These are phyloP conservation scores for Anthracocystis setariae DNA, from an alignment of 1,284 basidiomycete genomes.

Conservation along the genomic window DNA sequence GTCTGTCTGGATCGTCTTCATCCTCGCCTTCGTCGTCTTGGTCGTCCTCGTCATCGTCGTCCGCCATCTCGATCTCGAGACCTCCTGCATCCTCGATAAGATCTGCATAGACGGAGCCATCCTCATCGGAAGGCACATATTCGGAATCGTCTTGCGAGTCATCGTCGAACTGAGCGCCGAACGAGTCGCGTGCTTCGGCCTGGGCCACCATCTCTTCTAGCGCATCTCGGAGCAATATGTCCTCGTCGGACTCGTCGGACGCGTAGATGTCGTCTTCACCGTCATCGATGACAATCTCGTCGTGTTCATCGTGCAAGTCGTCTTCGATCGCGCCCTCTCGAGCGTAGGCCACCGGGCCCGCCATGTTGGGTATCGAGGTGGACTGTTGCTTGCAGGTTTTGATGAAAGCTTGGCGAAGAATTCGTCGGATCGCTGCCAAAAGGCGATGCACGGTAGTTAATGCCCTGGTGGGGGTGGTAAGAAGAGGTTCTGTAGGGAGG, in stretches of 20 bases:
- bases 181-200: constrained; percentile 33
- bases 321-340: constrained; percentile 35
- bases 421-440: no score
- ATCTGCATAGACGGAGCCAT: constrained; percentile 29
- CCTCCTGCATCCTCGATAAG: constrained; percentile 34
- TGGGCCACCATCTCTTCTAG: constrained; percentile 43
- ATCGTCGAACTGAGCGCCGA: constrained; percentile 29
- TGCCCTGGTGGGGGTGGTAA: no score
- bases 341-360: constrained; percentile 8
- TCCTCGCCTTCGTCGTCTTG: constrained; percentile 26
- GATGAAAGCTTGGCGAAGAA: no score
- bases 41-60: constrained; percentile 33
- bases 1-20: constrained; percentile 13
- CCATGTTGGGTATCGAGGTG: constrained; percentile 4
- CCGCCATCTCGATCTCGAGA: constrained; percentile 38
- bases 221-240: constrained; percentile 38
- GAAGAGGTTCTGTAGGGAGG: no score
- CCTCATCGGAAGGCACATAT: constrained; percentile 29
- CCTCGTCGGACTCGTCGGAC: constrained; percentile 47
- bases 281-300: constrained; percentile 26
- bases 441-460: no score
- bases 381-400: no score
- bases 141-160: constrained; percentile 44
- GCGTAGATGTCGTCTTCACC: constrained; percentile 25
- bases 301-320: constrained; percentile 18